A percentile compares a stretch with the other conserved stretches of the same genome.
Conservation (phyloP, 2,329 filamentous ascomycete genomes). For the Talaromyces rugulosus region DNA sequence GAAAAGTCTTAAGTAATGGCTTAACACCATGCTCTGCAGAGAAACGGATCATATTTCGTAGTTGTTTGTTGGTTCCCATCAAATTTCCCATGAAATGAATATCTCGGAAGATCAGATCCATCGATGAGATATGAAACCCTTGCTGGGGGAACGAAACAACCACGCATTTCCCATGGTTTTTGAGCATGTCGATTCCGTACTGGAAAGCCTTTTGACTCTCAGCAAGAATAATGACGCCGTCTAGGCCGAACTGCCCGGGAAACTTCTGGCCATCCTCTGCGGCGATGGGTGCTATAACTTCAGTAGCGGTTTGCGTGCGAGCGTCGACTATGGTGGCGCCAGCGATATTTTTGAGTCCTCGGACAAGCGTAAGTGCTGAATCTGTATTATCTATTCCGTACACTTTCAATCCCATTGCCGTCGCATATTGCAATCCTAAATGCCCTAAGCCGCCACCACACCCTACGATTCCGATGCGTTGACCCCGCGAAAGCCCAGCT, state of each 20-base stretch:
- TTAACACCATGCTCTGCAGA: constrained; percentile 18
- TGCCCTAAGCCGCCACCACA: constrained; percentile 64
- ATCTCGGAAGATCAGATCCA: constrained; percentile 22
- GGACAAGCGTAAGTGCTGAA: constrained; percentile 23
- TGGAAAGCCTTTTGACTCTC: constrained; percentile 20
- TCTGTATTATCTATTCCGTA: constrained; percentile 25
- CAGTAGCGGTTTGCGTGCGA: constrained; percentile 25
- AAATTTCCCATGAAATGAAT: constrained; percentile 20
- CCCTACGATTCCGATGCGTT: constrained; percentile 65
- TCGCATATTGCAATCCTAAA: constrained; percentile 65
- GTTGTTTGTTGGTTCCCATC: constrained; percentile 18
- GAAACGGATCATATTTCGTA: constrained; percentile 20
- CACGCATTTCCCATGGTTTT: constrained; percentile 40
- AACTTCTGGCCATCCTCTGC: constrained; percentile 12
- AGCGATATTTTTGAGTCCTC: constrained; percentile 22
- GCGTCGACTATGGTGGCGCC: constrained; percentile 39
- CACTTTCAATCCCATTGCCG: constrained; percentile 61
- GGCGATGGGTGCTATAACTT: constrained; percentile 23
- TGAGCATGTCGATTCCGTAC: constrained; percentile 13
- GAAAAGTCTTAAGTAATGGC: constrained; percentile 17
- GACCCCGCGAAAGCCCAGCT: constrained; percentile 59
- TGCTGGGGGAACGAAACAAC: constrained; percentile 44
- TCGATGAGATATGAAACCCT: constrained; percentile 18
- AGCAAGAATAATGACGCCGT: constrained; percentile 45
- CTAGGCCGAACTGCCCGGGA: constrained; percentile 39